phyloP scores from a whole-genome alignment of 495 filamentous ascomycete genomes.

The Letharia columbiana region DNA sequence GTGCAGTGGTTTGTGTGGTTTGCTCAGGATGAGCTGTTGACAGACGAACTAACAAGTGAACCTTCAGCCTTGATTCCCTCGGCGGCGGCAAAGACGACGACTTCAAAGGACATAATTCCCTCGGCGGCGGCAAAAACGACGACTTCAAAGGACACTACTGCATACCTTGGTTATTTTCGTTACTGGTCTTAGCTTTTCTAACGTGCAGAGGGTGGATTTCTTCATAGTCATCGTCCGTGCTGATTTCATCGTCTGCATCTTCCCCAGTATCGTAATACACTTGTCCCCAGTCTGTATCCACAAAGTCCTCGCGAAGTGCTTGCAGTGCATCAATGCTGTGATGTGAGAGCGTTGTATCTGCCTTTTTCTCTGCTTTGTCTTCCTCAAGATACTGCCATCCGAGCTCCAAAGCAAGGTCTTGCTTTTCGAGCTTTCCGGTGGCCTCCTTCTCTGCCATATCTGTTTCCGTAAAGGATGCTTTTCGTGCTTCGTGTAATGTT shows the following conservation, averaged over 20 bases:
- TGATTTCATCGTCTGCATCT: not conserved
- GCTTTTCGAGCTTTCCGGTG: not conserved
- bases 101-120: not conserved
- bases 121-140: not conserved
- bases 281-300: not conserved
- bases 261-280: not conserved
- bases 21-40: not conserved
- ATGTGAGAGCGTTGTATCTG: not conserved
- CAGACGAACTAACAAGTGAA: not conserved
- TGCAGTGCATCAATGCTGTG: not conserved
- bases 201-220: not conserved
- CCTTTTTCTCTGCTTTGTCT: not conserved
- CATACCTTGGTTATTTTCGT: not conserved
- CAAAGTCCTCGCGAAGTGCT: not conserved
- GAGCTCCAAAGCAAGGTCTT: not conserved
- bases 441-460: not conserved
- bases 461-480: not conserved
- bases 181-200: not conserved
- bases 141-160: not conserved
- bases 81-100: not conserved
- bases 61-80: constrained; percentile 2
- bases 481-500: not conserved
- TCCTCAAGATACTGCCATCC: not conserved
- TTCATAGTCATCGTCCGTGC: not conserved
- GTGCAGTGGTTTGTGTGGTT: not conserved